Conservation (phyloP, 257 asterid genomes). For the Verbena officinalis region DNA sequence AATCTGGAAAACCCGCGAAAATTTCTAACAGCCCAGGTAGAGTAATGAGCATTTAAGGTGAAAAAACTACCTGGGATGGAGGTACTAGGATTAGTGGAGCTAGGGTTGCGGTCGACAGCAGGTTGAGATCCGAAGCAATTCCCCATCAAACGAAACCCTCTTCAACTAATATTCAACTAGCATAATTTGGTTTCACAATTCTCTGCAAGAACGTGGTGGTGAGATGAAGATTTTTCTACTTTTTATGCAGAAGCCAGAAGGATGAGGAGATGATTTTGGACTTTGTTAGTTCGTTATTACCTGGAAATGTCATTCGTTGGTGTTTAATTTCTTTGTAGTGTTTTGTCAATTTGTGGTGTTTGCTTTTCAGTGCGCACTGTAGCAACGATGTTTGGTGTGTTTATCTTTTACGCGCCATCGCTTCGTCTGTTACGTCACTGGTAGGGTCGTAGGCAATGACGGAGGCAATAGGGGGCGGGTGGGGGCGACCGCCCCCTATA, state of each 20-base stretch:
- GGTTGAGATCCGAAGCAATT: constrained; percentile 75
- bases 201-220: neutral
- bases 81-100: constrained; percentile 38
- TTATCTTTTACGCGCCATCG: constrained; percentile 23
- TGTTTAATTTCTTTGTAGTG: too few relatives aligned
- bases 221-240: neutral
- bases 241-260: constrained; percentile 2
- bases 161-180: constrained; percentile 4
- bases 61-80: constrained; percentile 61
- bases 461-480: too few relatives aligned
- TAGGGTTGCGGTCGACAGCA: constrained; percentile 46
- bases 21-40: constrained; percentile 29
- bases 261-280: constrained; percentile 11
- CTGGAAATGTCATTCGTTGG: constrained; percentile 17
- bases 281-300: constrained; percentile 19
- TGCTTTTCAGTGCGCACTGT: too few relatives aligned
- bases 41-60: constrained; percentile 7
- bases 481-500: too few relatives aligned
- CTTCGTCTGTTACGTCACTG: too few relatives aligned
- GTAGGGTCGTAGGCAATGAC: too few relatives aligned
- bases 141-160: constrained; percentile 57
- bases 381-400: neutral
- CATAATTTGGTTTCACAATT: constrained; percentile 21
- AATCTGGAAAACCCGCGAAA: constrained; percentile 26
- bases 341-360: constrained; percentile 17